Conservation (phyloP, 192 early-diverging fungal species). For the Backusella circina region DNA sequence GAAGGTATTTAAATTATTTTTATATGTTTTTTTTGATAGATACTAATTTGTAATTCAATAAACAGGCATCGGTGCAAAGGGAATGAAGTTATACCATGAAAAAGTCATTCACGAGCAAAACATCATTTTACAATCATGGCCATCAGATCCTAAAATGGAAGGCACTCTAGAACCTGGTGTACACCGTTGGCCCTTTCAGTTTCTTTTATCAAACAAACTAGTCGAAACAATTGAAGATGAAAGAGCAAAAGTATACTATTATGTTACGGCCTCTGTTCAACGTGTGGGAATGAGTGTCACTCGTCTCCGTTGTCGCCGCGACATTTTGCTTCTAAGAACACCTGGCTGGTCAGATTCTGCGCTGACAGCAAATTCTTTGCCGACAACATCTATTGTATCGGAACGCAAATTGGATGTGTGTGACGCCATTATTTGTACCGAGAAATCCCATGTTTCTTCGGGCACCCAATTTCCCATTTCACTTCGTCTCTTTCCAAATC, state of each 20-base stretch:
- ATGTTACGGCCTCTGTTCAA: constrained; percentile 22
- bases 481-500: constrained; percentile 9
- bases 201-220: constrained; percentile 22
- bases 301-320: constrained; percentile 15
- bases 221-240: constrained; percentile 35
- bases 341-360: constrained; percentile 13
- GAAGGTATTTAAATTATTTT: constrained; percentile 18
- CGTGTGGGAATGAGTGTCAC: neutral
- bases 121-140: constrained; percentile 14
- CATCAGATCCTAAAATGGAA: neutral
- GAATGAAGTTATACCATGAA: constrained; percentile 25
- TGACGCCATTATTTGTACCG: constrained; percentile 18
- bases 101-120: constrained; percentile 29
- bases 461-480: constrained; percentile 25
- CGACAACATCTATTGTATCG: constrained; percentile 21
- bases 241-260: constrained; percentile 24
- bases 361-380: constrained; percentile 16
- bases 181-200: constrained; percentile 29
- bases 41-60: neutral
- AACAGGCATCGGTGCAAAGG: constrained; percentile 18
- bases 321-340: constrained; percentile 27
- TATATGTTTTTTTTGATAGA: neutral
- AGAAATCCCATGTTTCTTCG: constrained; percentile 23
- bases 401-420: constrained; percentile 16
- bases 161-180: constrained; percentile 3